These are phyloP conservation scores for Mallotus nudiflorus DNA, from an alignment of 345 rosid species.

Conservation along the genomic window DNA sequence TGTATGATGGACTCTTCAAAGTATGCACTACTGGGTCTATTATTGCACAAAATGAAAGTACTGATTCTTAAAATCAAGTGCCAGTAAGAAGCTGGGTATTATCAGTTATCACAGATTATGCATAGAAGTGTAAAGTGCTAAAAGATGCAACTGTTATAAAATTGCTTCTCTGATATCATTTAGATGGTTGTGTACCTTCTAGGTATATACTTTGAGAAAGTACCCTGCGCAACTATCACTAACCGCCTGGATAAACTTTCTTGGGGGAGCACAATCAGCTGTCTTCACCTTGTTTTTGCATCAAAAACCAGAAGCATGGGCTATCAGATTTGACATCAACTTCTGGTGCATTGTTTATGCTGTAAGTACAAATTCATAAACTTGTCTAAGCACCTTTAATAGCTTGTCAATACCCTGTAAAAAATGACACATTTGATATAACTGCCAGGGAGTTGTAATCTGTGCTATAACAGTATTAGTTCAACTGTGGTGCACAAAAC, in stretches of 20 bases:
- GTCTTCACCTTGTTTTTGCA: conserved; percentile 21
- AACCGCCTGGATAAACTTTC: conserved; percentile 27
- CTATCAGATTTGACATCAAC: conserved; percentile 7
- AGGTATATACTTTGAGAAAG: conserved; percentile 30
- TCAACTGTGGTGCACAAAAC: conserved; percentile 34
- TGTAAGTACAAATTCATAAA: conserved; percentile 8
- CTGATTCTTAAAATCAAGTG: too few species aligned
- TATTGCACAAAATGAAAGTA: too few species aligned
- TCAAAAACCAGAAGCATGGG: conserved; percentile 22
- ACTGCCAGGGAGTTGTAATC: conserved; percentile 17
- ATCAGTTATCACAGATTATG: neutral
- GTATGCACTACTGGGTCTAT: too few species aligned
- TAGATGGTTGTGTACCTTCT: neutral
- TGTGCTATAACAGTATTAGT: conserved; percentile 16
- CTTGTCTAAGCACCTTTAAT: too few species aligned
- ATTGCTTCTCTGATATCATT: neutral
- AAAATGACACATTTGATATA: neutral
- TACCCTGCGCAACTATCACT: conserved; percentile 37
- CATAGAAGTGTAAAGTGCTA: neutral
- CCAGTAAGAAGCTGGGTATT: neutral
- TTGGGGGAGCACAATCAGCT: conserved; percentile 34
- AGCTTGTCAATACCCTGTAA: neutral
- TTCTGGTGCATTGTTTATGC: conserved; percentile 21
- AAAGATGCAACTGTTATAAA: neutral
- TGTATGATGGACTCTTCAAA: neutral